phyloP scores from a whole-genome alignment of 352 stramenopile genomes.

The Phytopythium kandeliae region DNA sequence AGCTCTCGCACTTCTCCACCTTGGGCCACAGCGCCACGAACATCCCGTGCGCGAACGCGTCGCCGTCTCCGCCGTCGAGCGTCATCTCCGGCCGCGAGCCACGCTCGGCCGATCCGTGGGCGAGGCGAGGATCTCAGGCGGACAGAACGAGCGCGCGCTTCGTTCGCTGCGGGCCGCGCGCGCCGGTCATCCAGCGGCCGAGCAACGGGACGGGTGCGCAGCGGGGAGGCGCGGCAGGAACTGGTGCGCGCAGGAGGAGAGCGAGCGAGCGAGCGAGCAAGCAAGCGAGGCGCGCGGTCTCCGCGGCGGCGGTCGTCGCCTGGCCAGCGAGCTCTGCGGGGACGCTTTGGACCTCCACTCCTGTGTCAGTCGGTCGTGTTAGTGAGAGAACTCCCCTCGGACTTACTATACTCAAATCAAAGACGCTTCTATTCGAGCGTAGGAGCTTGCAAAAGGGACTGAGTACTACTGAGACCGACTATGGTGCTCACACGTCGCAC shows the following conservation, averaged over 20 bases:
- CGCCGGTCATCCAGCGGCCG: background rate
- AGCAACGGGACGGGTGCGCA: background rate
- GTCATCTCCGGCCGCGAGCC: too few relatives aligned
- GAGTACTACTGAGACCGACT: background rate
- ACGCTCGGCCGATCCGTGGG: too few relatives aligned
- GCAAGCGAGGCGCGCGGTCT: background rate
- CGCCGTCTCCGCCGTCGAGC: background rate
- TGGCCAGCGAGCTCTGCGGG: background rate
- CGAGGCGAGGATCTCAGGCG: background rate
- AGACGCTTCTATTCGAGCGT: background rate
- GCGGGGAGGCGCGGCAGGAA: background rate
- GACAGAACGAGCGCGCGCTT: background rate
- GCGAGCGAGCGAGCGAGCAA: background rate
- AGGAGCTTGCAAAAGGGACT: background rate
- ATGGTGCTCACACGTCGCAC: background rate
- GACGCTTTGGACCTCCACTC: background rate
- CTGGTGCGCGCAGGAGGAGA: too few relatives aligned
- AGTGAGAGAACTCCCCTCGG: background rate
- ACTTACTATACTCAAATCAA: background rate
- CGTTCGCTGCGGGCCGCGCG: background rate
- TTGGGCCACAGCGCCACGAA: constrained; percentile 81
- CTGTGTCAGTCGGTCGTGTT: background rate
- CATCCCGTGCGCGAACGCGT: constrained; percentile 32
- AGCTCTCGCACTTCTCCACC: constrained; percentile 73
- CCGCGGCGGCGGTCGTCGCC: background rate